Conservation (phyloP, 1,139 yeast species). For the Geotrichum macrosporum region DNA sequence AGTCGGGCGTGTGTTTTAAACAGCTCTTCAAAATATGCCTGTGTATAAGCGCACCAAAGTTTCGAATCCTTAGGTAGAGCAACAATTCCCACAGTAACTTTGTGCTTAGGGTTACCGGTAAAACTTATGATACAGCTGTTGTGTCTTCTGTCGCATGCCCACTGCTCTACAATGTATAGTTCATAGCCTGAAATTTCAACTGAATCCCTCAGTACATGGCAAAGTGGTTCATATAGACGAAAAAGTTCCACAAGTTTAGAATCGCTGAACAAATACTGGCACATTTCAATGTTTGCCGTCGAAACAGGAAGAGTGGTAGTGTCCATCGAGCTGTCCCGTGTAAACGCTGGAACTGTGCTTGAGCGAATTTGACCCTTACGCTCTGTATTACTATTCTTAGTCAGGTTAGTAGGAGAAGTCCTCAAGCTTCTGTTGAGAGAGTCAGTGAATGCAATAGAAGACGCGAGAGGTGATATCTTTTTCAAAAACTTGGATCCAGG, state of each 20-base stretch:
- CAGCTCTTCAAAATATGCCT: conserved; percentile 61
- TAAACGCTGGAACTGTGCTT: neutral
- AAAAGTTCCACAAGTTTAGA: conserved; percentile 14
- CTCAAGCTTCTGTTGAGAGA: neutral
- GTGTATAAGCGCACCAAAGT: conserved; percentile 54
- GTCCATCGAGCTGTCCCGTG: no score
- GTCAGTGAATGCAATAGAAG: neutral
- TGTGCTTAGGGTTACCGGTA: conserved; percentile 72
- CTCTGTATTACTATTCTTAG: no score
- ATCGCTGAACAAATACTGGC: conserved; percentile 17
- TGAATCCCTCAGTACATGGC: conserved; percentile 23
- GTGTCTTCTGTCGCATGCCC: conserved; percentile 71
- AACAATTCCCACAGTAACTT: conserved; percentile 57
- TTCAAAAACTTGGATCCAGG: neutral
- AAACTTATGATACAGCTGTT: conserved; percentile 71
- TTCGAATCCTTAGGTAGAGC: conserved; percentile 52
- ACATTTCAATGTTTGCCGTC: conserved; percentile 12
- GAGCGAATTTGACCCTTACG: no score
- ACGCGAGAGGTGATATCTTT: neutral
- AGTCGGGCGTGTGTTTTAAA: conserved; percentile 56
- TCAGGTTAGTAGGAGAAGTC: no score
- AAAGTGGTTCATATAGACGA: conserved; percentile 24
- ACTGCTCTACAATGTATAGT: conserved; percentile 86
- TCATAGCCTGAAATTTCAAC: conserved; percentile 59
- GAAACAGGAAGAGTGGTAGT: neutral